Evolutionary conservation across 2,329 filamentous ascomycete species (phyloP), one percentile per base, ranked within the genome.

Genomic region (Fragosphaeria purpurea): DNA sequence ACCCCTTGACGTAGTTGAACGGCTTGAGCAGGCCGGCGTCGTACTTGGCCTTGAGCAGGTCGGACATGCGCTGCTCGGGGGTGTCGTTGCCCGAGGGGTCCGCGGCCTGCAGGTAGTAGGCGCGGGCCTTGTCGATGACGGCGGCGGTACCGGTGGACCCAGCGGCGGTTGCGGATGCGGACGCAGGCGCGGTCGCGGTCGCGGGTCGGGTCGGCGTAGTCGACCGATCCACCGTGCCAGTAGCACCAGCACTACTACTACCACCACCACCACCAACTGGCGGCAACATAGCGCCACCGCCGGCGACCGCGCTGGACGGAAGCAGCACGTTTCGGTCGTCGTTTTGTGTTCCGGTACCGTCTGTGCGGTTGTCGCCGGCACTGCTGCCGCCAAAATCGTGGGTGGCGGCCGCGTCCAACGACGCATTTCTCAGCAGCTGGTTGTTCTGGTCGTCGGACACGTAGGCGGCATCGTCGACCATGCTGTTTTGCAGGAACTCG

Each of bases 1-100:
- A 98, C 10, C 93, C 93, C 62, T 94, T 95, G 59, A 97, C 88
- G 66, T 98, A 98, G 70, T 97, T 97, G 76, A 98, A 98, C 1
- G 93, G 93, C 63, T 90, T 93, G 52, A 98, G 73, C 61, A 98
- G 76, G 2, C 93, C 93, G 1, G 93, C 93, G 58, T 97, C 90
- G 67, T 95, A 94, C 67, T 98, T 98, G 56, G 93, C 93, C 65
- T 86, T 87, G 51, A 98, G 79, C 6, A 98, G 80, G 59, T 93
- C 88, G 62, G 91, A 86, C 87, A 98, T 95, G 53, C 93, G 85
- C 65, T 95, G 88, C 67, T 96, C 90, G 10, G 93, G 89, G 30
- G 85, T 86, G 58, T 88, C 77, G 59, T 80, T 79, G 48, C 91
- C 91, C 6, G 88, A 88, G 3, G 93, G 93, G 65, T 98, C 93